Conservation (phyloP, 179 eudicot species). For the Carnegiea gigantea region DNA sequence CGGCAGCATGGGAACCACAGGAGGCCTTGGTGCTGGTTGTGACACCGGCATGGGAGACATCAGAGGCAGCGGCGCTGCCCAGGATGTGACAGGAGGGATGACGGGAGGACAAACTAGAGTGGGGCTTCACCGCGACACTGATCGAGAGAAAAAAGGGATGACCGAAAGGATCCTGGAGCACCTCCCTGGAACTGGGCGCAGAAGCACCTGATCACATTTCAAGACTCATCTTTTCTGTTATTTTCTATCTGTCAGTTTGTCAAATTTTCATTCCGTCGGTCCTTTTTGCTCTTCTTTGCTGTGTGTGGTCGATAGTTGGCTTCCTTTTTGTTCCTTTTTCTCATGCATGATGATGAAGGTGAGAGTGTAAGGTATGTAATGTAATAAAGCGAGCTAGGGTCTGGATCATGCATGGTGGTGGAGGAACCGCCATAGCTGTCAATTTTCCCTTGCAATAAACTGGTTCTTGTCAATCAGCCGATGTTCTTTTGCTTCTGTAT, state of each 20-base stretch:
- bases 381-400: background rate
- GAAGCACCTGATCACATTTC: background rate
- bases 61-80: too few relatives aligned
- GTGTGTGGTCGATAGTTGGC: background rate
- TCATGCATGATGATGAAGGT: too few relatives aligned
- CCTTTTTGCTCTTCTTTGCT: background rate
- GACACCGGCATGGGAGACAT: background rate
- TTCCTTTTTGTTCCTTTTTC: too few relatives aligned
- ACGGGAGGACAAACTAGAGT: background rate
- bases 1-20: background rate
- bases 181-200: constrained; percentile 23
- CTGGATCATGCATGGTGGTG: background rate
- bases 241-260: background rate
- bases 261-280: background rate
- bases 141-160: constrained; percentile 20
- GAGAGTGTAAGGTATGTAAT: background rate
- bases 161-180: constrained; percentile 25
- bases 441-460: background rate
- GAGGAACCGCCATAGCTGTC: background rate
- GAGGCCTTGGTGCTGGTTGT: background rate
- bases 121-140: background rate
- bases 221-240: background rate
- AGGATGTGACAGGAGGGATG: background rate
- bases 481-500: too few relatives aligned
- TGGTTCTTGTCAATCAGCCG: background rate